Evolutionary conservation across 2,329 filamentous ascomycete species (phyloP), one percentile per base, ranked within the genome.

Genomic region (Sporothrix humicola): DNA sequence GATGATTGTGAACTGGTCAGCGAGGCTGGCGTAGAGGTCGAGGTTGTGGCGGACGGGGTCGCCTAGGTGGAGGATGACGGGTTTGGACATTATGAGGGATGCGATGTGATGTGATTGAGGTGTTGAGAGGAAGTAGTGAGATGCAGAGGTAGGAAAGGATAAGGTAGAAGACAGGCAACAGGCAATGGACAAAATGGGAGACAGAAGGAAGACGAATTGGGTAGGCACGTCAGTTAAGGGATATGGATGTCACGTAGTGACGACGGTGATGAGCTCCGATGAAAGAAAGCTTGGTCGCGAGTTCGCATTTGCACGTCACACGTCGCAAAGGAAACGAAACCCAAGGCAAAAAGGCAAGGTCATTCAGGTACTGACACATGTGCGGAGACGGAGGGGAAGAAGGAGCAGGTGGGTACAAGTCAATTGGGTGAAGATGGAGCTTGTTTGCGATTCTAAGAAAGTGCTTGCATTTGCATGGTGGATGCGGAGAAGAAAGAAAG

Each of bases 11-110:
- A 85, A 89, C 42, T 78, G 80, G 0, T 80, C 66, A 52, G 81
- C 78, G 77, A 88, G 84, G 75, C 81, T 79, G 42, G 80, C 80
- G 77, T 85, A 87, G 0, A 84, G 85, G 2, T 82, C 79, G 0
- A 81, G 83, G 76, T 87, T 87, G 79, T 86, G 87, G 76, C 82
- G 82, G 75, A 87, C 80, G 13, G 85, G 82, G 79, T 95, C 93
- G 75, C 93, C 93, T 81, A 94, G 90, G 83, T 91, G 91, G 77
- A 97, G 87, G 75, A 96, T 90, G 13, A 73, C 68, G 17, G 75
- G 72, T 20, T 73, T 74, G 15, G 68, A 71, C 66, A 73, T 70
- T 20, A 23, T 69, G 37, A 48, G n/a, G n/a, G n/a, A n/a, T n/a
- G n/a, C n/a, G n/a, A n/a, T n/a, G n/a, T n/a, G n/a, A n/a, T n/a